These are phyloP conservation scores for Rubia peregrina DNA, from an alignment of 305 asterid species.

Conservation along the genomic window DNA sequence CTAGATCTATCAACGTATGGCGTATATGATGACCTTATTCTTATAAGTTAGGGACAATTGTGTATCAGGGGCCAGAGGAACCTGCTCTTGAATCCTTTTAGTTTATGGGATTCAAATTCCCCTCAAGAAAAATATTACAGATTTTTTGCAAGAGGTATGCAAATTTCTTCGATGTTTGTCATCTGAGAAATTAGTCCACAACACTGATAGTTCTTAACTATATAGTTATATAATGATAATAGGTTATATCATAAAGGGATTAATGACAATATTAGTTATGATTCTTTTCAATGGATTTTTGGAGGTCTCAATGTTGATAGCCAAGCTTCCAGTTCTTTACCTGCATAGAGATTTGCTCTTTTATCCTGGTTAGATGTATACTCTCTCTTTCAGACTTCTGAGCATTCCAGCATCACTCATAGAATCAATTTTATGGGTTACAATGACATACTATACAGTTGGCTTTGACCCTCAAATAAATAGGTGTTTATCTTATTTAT, in stretches of 20 bases:
- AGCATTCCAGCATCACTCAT: slow-evolving; percentile 69
- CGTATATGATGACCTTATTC: slow-evolving; percentile 77
- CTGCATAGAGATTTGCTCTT: slow-evolving; percentile 79
- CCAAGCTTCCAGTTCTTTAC: slow-evolving; percentile 86
- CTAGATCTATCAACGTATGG: slow-evolving; percentile 69
- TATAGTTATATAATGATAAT: slow-evolving; percentile 18
- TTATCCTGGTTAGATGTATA: slow-evolving; percentile 84
- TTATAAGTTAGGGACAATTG: slow-evolving; percentile 78
- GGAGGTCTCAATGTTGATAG: slow-evolving; percentile 84
- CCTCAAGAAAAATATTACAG: slow-evolving; percentile 84
- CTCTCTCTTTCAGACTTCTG: slow-evolving; percentile 81
- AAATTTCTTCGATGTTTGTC: slow-evolving; percentile 10
- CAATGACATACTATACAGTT: slow-evolving; percentile 70
- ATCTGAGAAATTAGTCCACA: slow-evolving; percentile 2
- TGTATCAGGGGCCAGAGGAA: slow-evolving; percentile 80
- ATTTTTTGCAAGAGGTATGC: slow-evolving; percentile 88
- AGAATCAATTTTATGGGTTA: slow-evolving; percentile 85
- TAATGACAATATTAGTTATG: slow-evolving; percentile 87
- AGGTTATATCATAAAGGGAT: slow-evolving; percentile 82
- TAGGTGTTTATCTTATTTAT: too few relatives aligned
- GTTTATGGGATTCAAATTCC: slow-evolving; percentile 72
- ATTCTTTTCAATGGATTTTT: slow-evolving; percentile 88
- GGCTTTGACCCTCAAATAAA: slow-evolving; percentile 75
- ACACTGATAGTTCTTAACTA: neutral
- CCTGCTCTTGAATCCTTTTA: slow-evolving; percentile 65